Percentiles rank a stretch among this genome's conserved stretches.
phyloP scores from a whole-genome alignment of 768 basidiomycete species.

The Panus rudis region DNA sequence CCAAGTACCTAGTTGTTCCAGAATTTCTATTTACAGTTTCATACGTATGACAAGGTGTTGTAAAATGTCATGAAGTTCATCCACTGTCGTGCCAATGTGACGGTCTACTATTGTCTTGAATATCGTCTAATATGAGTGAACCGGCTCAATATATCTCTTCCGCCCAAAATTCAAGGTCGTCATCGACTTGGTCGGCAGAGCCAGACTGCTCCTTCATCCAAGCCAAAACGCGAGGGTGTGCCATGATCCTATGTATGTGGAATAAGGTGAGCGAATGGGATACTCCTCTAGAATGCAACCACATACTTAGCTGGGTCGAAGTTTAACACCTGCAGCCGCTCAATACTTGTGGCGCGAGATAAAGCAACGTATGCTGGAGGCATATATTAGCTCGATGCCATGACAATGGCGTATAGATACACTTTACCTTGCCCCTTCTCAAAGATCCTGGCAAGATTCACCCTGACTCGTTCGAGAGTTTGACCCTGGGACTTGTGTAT shows the following conservation, averaged over 20 bases:
- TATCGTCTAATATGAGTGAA: too few relatives aligned
- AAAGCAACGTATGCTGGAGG: slow-evolving; percentile 59
- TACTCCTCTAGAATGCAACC: too few relatives aligned
- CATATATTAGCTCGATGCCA: neutral
- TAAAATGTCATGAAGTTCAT: too few relatives aligned
- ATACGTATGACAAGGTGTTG: too few relatives aligned
- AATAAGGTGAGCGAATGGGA: slow-evolving; percentile 1
- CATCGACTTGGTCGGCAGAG: slow-evolving; percentile 27
- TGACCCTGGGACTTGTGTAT: slow-evolving; percentile 92
- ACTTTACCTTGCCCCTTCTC: slow-evolving; percentile 71
- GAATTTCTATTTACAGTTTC: too few relatives aligned
- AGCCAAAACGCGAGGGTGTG: slow-evolving; percentile 53
- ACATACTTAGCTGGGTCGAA: slow-evolving; percentile 55
- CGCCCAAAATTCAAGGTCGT: slow-evolving; percentile 9
- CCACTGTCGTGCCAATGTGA: too few relatives aligned
- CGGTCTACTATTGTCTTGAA: too few relatives aligned
- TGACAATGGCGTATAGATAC: neutral
- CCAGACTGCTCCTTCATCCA: slow-evolving; percentile 40
- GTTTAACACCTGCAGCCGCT: slow-evolving; percentile 54
- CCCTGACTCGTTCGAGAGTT: slow-evolving; percentile 77
- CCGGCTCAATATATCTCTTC: too few relatives aligned
- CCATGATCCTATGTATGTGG: slow-evolving; percentile 42
- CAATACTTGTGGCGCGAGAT: slow-evolving; percentile 66
- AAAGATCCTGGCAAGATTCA: slow-evolving; percentile 70
- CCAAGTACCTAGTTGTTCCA: too few relatives aligned